Evolutionary conservation across 495 filamentous ascomycete genomes (phyloP).

Genomic region (Lasiosphaeriaceae sp.): DNA sequence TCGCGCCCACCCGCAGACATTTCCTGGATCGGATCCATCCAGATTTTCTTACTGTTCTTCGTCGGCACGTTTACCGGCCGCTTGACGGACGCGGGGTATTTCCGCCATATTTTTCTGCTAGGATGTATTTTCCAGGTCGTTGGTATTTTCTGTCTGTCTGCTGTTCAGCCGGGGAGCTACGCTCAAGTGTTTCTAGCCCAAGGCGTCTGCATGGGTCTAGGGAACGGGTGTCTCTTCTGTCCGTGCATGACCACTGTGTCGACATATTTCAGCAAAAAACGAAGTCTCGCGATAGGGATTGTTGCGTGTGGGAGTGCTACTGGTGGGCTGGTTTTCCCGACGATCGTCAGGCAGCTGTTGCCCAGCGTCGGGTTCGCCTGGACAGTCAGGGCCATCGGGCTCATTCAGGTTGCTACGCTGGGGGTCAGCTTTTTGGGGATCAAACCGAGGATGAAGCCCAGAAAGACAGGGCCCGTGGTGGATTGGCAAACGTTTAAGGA

Average conservation of each 20-base stretch:
- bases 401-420: not conserved
- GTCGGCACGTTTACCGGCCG: constrained; percentile 65
- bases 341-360: constrained; percentile 65
- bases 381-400: constrained; percentile 51
- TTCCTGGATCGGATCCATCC: constrained; percentile 72
- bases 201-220: constrained; percentile 73
- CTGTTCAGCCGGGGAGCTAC: constrained; percentile 53
- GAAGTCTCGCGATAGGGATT: constrained; percentile 65
- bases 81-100: constrained; percentile 63
- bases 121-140: constrained; percentile 52
- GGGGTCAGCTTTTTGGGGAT: not conserved
- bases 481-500: constrained; percentile 68
- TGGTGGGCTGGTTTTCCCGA: constrained; percentile 74
- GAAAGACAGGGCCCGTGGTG: constrained; percentile 54
- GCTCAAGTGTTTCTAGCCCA: constrained; percentile 68
- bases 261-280: constrained; percentile 71
- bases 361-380: constrained; percentile 70
- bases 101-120: constrained; percentile 30
- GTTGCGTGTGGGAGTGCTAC: constrained; percentile 65
- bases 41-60: constrained; percentile 72
- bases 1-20: constrained; percentile 58
- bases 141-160: constrained; percentile 63
- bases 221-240: constrained; percentile 69
- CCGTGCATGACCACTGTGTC: constrained; percentile 64
- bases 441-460: constrained; percentile 28